Evolutionary conservation across 2,329 filamentous ascomycete genomes (phyloP).

Genomic region (Sclerotinia glacialis): DNA sequence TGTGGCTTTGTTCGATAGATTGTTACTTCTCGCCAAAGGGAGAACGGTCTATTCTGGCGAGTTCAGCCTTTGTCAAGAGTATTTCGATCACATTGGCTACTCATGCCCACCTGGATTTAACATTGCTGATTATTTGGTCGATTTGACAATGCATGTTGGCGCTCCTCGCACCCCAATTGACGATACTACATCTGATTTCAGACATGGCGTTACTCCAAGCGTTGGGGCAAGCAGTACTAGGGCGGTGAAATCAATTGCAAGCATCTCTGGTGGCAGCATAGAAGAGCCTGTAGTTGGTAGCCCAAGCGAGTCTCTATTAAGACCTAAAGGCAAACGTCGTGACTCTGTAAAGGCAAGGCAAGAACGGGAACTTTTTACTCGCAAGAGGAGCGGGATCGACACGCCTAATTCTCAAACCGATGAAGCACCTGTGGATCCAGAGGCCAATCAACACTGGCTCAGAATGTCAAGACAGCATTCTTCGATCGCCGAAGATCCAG

Average conservation of each 20-base stretch:
- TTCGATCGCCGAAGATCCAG: slow-evolving; percentile 66
- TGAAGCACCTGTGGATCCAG: slow-evolving; percentile 45
- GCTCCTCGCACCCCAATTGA: slow-evolving; percentile 53
- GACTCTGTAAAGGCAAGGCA: slow-evolving; percentile 83
- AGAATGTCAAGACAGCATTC: slow-evolving; percentile 54
- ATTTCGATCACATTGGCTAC: slow-evolving; percentile 91
- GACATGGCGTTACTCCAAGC: slow-evolving; percentile 63
- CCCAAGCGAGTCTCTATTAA: slow-evolving; percentile 56
- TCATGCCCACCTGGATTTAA: slow-evolving; percentile 95
- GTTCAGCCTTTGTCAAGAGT: slow-evolving; percentile 82
- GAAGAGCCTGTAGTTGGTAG: slow-evolving; percentile 60
- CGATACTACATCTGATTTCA: slow-evolving; percentile 56
- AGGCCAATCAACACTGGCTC: slow-evolving; percentile 57
- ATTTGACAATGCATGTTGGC: slow-evolving; percentile 94
- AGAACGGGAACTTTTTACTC: slow-evolving; percentile 85
- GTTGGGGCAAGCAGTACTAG: slow-evolving; percentile 82
- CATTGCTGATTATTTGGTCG: slow-evolving; percentile 95
- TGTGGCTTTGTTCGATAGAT: slow-evolving; percentile 89
- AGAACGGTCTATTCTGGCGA: slow-evolving; percentile 91
- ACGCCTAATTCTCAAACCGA: slow-evolving; percentile 66
- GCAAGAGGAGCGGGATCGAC: slow-evolving; percentile 64
- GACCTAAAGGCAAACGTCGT: slow-evolving; percentile 67
- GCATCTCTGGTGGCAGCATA: slow-evolving; percentile 71
- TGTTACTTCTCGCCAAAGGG: slow-evolving; percentile 87
- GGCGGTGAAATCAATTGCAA: slow-evolving; percentile 87